phyloP scores from a whole-genome alignment of 139 green algal species.

The Coccomyxa sp. region DNA sequence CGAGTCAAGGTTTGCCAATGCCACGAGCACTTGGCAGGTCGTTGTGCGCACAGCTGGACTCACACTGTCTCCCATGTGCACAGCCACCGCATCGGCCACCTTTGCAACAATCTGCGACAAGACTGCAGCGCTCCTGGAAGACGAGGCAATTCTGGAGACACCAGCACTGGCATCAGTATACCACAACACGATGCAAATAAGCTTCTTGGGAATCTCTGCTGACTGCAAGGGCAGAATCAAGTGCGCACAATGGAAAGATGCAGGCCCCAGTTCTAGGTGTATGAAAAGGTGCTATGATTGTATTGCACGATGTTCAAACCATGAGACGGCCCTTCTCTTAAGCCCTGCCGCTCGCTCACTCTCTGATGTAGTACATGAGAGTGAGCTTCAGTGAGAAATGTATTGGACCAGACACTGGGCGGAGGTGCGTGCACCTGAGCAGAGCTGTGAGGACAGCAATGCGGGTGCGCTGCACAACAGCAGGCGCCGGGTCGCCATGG shows the following conservation, averaged over 20 bases:
- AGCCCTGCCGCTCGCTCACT: too few relatives aligned
- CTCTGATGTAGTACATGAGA: too few relatives aligned
- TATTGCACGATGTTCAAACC: too few relatives aligned
- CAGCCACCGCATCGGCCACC: constrained; percentile 1
- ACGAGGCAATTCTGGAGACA: not conserved
- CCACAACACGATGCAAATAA: too few relatives aligned
- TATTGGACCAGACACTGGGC: not conserved
- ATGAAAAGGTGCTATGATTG: too few relatives aligned
- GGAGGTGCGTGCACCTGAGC: not conserved
- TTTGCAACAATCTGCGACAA: not conserved
- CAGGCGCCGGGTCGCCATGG: not conserved
- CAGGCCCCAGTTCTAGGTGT: too few relatives aligned
- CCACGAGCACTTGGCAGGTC: constrained; percentile 24
- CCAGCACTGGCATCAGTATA: not conserved
- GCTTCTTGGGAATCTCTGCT: too few relatives aligned
- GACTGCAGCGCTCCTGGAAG: not conserved
- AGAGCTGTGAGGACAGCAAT: not conserved
- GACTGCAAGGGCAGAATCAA: too few relatives aligned
- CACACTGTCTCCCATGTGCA: not conserved
- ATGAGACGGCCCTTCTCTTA: too few relatives aligned
- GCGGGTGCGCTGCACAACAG: not conserved
- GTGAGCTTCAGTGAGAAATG: too few relatives aligned
- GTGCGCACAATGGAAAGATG: too few relatives aligned
- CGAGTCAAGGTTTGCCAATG: constrained; percentile 45
- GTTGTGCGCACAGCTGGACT: constrained; percentile 25